These are phyloP conservation scores for Glycyrrhiza uralensis DNA, from an alignment of 306 rosid genomes.

Conservation along the genomic window DNA sequence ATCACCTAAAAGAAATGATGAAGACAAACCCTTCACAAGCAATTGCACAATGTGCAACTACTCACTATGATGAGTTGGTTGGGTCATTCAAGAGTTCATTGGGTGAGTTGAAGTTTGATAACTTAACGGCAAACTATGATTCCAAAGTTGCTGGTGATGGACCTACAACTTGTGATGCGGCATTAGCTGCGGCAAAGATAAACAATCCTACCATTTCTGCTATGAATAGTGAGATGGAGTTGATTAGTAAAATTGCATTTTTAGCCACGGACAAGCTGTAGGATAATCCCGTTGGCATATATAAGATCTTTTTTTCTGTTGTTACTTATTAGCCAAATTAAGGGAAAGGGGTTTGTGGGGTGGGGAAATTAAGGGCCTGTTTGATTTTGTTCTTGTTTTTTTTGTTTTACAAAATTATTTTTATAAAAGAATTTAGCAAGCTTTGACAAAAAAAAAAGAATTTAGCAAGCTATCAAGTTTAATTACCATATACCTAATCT, in stretches of 20 bases:
- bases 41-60: background rate
- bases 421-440: no score
- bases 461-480: no score
- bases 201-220: background rate
- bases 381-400: no score
- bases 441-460: no score
- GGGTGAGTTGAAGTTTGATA: conserved; percentile 7
- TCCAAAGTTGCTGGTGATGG: conserved; percentile 35
- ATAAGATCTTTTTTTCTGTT: no score
- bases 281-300: background rate
- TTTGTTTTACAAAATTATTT: no score
- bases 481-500: no score
- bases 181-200: background rate
- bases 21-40: conserved; percentile 13
- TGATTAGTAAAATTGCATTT: conserved; percentile 26
- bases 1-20: background rate
- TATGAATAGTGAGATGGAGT: background rate
- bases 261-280: background rate
- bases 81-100: conserved; percentile 29
- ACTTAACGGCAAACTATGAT: conserved; percentile 20
- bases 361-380: no score
- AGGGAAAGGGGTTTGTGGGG: no score
- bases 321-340: no score
- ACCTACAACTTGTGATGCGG: background rate
- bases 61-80: background rate